These are phyloP conservation scores for Trichoderma harzianum DNA, from an alignment of 2,329 filamentous ascomycete genomes.

Conservation along the genomic window DNA sequence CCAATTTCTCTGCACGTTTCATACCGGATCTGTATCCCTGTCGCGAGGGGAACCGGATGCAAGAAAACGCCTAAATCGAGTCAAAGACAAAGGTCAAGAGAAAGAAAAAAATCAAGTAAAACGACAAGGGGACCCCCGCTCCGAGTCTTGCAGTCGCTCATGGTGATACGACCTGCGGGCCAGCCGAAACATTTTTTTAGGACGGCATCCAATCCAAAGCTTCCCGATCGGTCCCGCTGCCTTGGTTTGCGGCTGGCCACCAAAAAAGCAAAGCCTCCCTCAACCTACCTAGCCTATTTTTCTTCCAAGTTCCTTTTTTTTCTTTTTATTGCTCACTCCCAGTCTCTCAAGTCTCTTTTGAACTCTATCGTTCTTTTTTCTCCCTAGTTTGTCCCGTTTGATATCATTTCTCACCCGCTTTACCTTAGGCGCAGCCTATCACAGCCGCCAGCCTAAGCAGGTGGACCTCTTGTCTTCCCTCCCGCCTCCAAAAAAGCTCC, in stretches of 20 bases:
- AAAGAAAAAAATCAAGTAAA: not conserved
- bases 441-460: constrained; percentile 3
- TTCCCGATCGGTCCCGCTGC: not conserved
- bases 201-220: not conserved
- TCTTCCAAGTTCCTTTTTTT: not conserved
- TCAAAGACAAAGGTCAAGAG: not conserved
- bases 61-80: not conserved
- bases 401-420: not conserved
- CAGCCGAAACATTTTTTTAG: constrained; percentile 2
- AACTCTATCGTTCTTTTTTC: not conserved
- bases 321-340: not conserved
- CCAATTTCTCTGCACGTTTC: constrained; percentile 14
- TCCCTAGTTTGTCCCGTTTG: not conserved
- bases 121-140: constrained; percentile 4
- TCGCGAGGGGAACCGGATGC: constrained; percentile 7
- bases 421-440: not conserved
- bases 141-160: not conserved
- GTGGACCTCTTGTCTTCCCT: constrained; percentile 3
- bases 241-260: not conserved
- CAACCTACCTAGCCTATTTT: not conserved
- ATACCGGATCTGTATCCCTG: constrained; percentile 3
- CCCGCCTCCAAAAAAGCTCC: constrained; percentile 11
- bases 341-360: not conserved
- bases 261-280: not conserved
- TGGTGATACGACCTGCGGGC: constrained; percentile 8